These are phyloP conservation scores for Mycena capillaripes DNA, from an alignment of 768 basidiomycete genomes.

Conservation along the genomic window DNA sequence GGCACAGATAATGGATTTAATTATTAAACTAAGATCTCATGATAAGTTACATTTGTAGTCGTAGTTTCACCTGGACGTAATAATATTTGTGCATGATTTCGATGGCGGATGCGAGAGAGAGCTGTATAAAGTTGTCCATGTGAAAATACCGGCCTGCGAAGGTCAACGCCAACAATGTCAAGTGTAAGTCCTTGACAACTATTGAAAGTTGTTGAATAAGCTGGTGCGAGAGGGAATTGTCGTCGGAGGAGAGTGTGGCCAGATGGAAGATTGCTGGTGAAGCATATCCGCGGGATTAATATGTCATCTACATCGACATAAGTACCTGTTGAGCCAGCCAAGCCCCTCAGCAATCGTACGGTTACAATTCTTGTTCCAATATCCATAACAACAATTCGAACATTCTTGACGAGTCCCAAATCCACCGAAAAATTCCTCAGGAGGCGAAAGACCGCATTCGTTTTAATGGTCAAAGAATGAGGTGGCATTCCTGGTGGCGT, in stretches of 20 bases:
- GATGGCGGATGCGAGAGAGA: not conserved
- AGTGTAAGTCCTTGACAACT: conserved; percentile 58
- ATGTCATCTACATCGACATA: too few species aligned
- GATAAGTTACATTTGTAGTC: conserved; percentile 17
- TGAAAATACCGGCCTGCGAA: conserved; percentile 52
- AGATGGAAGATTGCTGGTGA: too few species aligned
- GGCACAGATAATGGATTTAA: not conserved
- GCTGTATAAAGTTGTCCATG: conserved; percentile 46
- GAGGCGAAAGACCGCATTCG: too few species aligned
- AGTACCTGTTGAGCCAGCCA: too few species aligned
- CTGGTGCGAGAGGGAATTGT: conserved; percentile 54
- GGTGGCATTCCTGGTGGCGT: too few species aligned
- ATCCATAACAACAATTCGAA: too few species aligned
- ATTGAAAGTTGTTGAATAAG: conserved; percentile 59
- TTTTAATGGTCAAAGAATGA: too few species aligned
- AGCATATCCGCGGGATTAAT: too few species aligned
- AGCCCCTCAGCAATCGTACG: too few species aligned
- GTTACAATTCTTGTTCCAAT: too few species aligned
- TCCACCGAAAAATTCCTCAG: too few species aligned
- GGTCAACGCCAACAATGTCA: conserved; percentile 53
- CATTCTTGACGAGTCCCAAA: too few species aligned
- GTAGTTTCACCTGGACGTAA: not conserved
- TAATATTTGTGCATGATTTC: not conserved
- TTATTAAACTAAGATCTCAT: conserved; percentile 16
- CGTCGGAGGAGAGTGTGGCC: conserved; percentile 37